These are phyloP conservation scores for Osmanthus fragrans DNA, from an alignment of 257 asterid species.

Conservation along the genomic window DNA sequence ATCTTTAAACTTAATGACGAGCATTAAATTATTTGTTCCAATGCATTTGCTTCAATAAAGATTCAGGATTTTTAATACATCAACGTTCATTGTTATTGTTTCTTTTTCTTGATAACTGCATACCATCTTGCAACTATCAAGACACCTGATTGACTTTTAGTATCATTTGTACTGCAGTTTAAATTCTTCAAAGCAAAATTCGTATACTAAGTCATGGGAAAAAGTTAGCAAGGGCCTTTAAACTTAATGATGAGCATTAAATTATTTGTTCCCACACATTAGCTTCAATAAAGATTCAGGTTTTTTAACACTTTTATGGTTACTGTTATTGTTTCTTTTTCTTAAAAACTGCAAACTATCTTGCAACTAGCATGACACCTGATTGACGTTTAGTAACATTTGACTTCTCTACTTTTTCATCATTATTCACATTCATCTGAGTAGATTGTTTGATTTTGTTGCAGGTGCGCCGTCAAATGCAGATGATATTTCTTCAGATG, in stretches of 20 bases:
- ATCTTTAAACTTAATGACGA: not conserved
- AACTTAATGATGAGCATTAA: not conserved
- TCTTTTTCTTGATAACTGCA: not conserved
- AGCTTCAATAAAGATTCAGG: not conserved
- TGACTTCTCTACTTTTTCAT: not conserved
- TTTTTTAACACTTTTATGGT: not conserved
- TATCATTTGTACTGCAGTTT: not conserved
- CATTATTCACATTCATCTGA: not conserved
- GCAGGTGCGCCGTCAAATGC: conserved; percentile 86
- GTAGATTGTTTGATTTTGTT: conserved; percentile 20
- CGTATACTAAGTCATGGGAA: not conserved
- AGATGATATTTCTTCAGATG: conserved; percentile 89
- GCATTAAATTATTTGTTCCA: not conserved
- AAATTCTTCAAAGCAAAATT: not conserved
- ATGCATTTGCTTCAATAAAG: not conserved
- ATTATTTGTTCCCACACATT: not conserved
- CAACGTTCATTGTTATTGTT: not conserved
- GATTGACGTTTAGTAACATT: not conserved
- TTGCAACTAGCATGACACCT: conserved; percentile 4
- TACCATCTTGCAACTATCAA: conserved; percentile 2
- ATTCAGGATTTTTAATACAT: not conserved
- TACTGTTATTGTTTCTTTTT: not conserved
- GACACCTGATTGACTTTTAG: not conserved
- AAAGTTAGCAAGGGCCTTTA: conserved; percentile 3
- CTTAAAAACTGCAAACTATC: not conserved